Conservation (phyloP, 176 grass and related monocot species). For the Sorghum bicolor region Sorghum_bicolor_NCBIv3 NC_012872.2:53506001-53506500, state of each 20-base stretch:
- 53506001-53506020: slow-evolving; percentile 35
- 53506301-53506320: slow-evolving; percentile 17
- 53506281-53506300: not conserved
- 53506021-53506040: slow-evolving; percentile 50
- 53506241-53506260: not conserved
- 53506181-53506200: slow-evolving; percentile 1
- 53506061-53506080: slow-evolving; percentile 62
- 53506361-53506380: slow-evolving; percentile 11
- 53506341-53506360: not conserved
- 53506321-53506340: slow-evolving; percentile 1
- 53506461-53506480: not conserved
- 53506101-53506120: not conserved
- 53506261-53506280: not conserved
- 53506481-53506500: not conserved
- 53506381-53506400: slow-evolving; percentile 19
- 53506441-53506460: not conserved
- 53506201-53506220: slow-evolving; percentile 2
- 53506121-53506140: not conserved
- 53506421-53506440: not conserved
- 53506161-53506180: slow-evolving; percentile 1
- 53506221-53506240: slow-evolving; percentile 15
- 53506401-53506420: not conserved
- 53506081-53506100: slow-evolving; percentile 68
- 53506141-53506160: not conserved
- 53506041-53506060: slow-evolving; percentile 76